phyloP scores from a whole-genome alignment of 2,329 filamentous ascomycete species.

The Botrytis hyacinthi region DNA sequence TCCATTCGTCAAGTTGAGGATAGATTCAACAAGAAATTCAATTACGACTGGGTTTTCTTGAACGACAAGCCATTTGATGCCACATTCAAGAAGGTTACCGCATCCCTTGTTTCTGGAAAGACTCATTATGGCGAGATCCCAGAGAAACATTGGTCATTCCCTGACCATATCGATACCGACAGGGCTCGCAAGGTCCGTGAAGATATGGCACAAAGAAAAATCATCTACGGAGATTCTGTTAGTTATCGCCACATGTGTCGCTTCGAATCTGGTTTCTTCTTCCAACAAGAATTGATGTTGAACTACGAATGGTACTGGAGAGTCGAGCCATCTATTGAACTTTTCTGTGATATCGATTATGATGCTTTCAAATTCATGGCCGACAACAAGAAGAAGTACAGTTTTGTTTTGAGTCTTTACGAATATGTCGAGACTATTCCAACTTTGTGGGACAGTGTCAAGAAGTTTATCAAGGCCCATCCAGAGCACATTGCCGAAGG shows the following conservation, averaged over 20 bases:
- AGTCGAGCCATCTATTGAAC: constrained; percentile 93
- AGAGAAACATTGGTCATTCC: constrained; percentile 95
- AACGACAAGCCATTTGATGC: constrained; percentile 95
- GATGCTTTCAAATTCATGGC: constrained; percentile 97
- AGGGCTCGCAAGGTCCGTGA: constrained; percentile 87
- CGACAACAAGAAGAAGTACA: constrained; percentile 97
- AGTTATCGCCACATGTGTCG: constrained; percentile 99
- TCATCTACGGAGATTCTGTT: constrained; percentile 96
- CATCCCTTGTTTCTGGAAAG: constrained; percentile 84
- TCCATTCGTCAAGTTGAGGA: constrained; percentile 97
- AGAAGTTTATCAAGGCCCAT: constrained; percentile 88
- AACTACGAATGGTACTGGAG: constrained; percentile 99
- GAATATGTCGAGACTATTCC: constrained; percentile 94
- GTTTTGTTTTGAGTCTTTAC: constrained; percentile 91
- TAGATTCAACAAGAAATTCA: constrained; percentile 93
- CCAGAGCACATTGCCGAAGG: constrained; percentile 81
- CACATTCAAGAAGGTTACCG: constrained; percentile 88
- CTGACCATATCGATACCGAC: constrained; percentile 91
- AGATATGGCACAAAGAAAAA: constrained; percentile 90
- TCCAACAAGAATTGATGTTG: constrained; percentile 87
- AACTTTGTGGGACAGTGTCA: constrained; percentile 91
- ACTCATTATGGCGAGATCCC: constrained; percentile 89
- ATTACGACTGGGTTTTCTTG: constrained; percentile 99
- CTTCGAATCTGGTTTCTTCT: constrained; percentile 99
- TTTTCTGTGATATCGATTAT: constrained; percentile 93